These are phyloP conservation scores for Wickerhamiella alocasiicola DNA, from an alignment of 805 yeast species.

Conservation along the genomic window DNA sequence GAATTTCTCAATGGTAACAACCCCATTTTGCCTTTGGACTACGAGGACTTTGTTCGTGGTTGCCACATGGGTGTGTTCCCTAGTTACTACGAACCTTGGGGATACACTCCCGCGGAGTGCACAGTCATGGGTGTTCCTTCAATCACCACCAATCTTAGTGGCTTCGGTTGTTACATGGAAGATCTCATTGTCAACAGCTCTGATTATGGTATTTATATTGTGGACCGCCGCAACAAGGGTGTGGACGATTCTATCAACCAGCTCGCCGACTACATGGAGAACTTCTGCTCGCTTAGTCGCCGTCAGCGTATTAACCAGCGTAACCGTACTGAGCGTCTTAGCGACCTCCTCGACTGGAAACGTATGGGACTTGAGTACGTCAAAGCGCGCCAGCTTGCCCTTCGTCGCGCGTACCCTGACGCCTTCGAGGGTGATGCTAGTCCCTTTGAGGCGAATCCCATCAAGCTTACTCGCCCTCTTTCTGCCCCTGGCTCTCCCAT, in stretches of 20 bases:
- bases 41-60: conserved; percentile 96
- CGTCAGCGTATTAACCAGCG: conserved; percentile 97
- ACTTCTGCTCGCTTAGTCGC: conserved; percentile 76
- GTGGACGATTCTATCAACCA: conserved; percentile 92
- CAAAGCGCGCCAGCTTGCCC: conserved; percentile 84
- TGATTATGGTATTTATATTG: conserved; percentile 95
- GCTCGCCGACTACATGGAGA: conserved; percentile 77
- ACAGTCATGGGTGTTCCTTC: conserved; percentile 99
- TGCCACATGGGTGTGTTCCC: conserved; percentile 98
- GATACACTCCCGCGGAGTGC: conserved; percentile 98
- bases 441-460: conserved; percentile 25
- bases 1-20: conserved; percentile 90
- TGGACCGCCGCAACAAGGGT: conserved; percentile 82
- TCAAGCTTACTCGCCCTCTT: conserved; percentile 75
- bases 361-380: conserved; percentile 95
- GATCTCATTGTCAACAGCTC: conserved; percentile 86
- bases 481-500: conserved; percentile 97
- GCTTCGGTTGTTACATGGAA: conserved; percentile 98
- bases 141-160: conserved; percentile 88
- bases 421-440: conserved; percentile 37
- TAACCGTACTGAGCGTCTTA: conserved; percentile 87
- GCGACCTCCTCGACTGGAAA: conserved; percentile 92
- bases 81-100: conserved; percentile 98
- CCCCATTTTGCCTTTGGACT: conserved; percentile 85
- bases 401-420: conserved; percentile 89